Evolutionary conservation across 176 grass and related monocot species (phyloP), one percentile per base, ranked within the genome.

Genomic region (Zea luxurians): DNA sequence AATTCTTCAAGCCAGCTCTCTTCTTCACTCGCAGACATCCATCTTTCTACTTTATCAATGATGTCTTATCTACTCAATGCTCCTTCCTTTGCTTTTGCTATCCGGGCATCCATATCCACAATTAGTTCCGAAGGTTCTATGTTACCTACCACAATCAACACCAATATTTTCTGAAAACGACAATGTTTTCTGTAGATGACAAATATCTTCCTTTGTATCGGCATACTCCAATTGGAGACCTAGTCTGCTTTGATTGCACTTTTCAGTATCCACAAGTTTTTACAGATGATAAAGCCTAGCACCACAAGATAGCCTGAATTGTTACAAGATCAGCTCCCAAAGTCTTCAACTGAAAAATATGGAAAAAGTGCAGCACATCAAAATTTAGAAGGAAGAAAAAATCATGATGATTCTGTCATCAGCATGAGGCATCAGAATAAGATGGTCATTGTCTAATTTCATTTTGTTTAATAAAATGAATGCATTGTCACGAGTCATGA

Each of bases 1-100:
- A 74, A 71, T n/a, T 99, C 96, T 82, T 99, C 96, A 77, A 99
- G 96, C 96, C 96, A 96, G 73, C 92, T 99, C 74, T 99, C 96
- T 84, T 99, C 96, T 82, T 99, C 92, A 74, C 96, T 96, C 0
- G 96, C 78, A 27, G 96, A 99, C 96, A 96, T 96, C 96, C 96
- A 99, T 85, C 82, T 86, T 78, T 99, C 96, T 59, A 99, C 92
- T 59, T 91, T 99, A 71, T 99, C 96, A 59, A 99, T 85, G 83
- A 99, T 96, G 64, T 99, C 96, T 78, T 99, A 93, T 80, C 96
- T 90, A 55, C 96, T 99, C 64, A 93, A 54, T 78, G 96, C 86
- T 80, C 93, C 96, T 88, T 99, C 96, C 87, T 99, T 99, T 38
- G 96, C 92, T 90, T 90, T 90, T 61, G 89, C 41, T 81, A 99